These are phyloP conservation scores for Smallanthus sonchifolius DNA, from an alignment of 129 eudicot genomes.

Conservation along the genomic window DNA sequence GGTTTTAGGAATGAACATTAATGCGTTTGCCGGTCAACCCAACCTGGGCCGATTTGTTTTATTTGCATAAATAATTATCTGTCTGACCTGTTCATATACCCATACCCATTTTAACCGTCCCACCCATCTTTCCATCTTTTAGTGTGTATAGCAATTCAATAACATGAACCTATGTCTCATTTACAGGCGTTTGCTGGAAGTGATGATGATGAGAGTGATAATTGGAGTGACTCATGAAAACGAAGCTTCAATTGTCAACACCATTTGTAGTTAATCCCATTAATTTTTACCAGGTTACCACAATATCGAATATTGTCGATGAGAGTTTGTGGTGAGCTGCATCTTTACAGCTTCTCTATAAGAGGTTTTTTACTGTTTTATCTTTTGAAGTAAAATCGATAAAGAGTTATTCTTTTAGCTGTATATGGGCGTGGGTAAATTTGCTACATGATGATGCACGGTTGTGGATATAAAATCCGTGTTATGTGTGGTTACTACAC, in stretches of 20 bases:
- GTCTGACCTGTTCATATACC: background rate
- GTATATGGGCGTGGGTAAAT: slow-evolving; percentile 13
- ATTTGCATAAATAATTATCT: background rate
- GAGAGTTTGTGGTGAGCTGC: slow-evolving; percentile 24
- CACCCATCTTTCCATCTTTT: background rate
- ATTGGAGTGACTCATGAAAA: slow-evolving; percentile 78
- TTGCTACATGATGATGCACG: slow-evolving; percentile 9
- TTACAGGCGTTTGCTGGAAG: slow-evolving; percentile 88
- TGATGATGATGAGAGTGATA: slow-evolving; percentile 70
- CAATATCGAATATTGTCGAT: slow-evolving; percentile 15
- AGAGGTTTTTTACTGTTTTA: slow-evolving; percentile 19
- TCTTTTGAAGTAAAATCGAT: slow-evolving; percentile 11
- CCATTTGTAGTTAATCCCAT: slow-evolving; percentile 23
- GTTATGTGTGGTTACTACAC: background rate
- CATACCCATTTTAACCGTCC: background rate
- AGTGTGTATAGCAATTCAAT: too few species aligned
- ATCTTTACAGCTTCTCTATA: slow-evolving; percentile 11
- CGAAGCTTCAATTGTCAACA: background rate
- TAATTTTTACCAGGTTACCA: slow-evolving; percentile 19
- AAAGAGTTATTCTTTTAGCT: slow-evolving; percentile 25
- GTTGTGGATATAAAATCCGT: slow-evolving; percentile 12
- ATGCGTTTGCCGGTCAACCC: background rate
- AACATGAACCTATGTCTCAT: too few species aligned
- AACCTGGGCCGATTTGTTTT: background rate
- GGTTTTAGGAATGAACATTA: background rate